Percentiles rank a stretch among this genome's conserved stretches.
Conservation (phyloP, 2,329 filamentous ascomycete species). For the Mycosphaerelloides madeirae region DNA sequence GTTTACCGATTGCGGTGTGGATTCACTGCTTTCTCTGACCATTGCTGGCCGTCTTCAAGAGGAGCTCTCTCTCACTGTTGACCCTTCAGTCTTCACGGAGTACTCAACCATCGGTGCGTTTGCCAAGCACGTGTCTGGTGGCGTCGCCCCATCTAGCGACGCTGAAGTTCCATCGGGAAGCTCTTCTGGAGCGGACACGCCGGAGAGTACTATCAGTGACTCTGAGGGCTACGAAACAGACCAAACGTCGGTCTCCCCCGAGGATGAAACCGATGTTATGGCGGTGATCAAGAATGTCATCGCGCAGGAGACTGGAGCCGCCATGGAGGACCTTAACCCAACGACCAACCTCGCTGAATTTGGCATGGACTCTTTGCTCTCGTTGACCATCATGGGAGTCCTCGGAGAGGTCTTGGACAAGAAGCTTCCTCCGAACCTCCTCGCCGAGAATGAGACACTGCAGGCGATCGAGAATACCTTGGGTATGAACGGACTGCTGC, state of each 20-base stretch:
- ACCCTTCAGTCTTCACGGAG: neutral
- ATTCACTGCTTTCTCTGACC: constrained; percentile 24
- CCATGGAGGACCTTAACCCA: constrained; percentile 23
- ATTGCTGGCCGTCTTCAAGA: constrained; percentile 1
- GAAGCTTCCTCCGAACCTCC: neutral
- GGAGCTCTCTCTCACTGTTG: constrained; percentile 20
- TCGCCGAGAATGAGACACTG: constrained; percentile 3
- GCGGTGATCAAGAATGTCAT: constrained; percentile 16
- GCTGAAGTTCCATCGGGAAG: neutral
- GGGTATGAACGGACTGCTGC: neutral
- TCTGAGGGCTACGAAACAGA: neutral
- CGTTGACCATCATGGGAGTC: constrained; percentile 22
- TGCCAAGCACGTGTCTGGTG: neutral
- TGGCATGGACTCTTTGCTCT: constrained; percentile 30
- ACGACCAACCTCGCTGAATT: constrained; percentile 24
- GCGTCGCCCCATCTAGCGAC: neutral
- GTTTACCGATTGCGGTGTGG: constrained; percentile 21
- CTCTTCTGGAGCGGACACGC: neutral
- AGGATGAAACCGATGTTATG: neutral
- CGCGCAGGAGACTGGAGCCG: constrained; percentile 27
- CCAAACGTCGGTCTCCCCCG: neutral
- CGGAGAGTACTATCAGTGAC: neutral
- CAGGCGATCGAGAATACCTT: constrained; percentile 2
- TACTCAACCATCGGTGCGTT: neutral
- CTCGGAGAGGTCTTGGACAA: constrained; percentile 25